A percentile compares a stretch with the other conserved stretches of the same genome.
Conservation (phyloP, 208 protist species). For the Tritrichomonas foetus region DNA sequence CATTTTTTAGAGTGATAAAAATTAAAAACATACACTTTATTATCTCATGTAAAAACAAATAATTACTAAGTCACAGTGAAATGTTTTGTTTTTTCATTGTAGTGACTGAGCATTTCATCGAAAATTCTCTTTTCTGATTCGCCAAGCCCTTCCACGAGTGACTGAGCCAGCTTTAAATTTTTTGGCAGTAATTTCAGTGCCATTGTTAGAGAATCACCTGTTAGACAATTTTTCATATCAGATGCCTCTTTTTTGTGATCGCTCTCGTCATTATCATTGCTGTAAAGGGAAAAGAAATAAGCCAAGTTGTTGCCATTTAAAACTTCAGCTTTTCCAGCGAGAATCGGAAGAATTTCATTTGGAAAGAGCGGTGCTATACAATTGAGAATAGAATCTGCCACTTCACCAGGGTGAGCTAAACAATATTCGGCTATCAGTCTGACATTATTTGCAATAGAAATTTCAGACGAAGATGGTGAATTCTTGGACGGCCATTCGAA, state of each 20-base stretch:
- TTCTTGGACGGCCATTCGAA: neutral
- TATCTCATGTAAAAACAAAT: no score
- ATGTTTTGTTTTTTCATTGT: neutral
- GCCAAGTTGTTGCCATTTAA: neutral
- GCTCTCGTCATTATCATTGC: neutral
- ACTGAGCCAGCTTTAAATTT: neutral
- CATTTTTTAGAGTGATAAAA: no score
- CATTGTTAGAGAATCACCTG: no score
- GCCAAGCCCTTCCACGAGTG: neutral
- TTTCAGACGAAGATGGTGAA: neutral
- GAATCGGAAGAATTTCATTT: neutral
- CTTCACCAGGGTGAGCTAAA: neutral
- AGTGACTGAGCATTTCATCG: neutral
- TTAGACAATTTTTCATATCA: no score
- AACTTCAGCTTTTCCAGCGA: no score
- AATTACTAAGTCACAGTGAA: no score
- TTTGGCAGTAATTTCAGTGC: neutral
- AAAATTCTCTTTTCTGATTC: neutral
- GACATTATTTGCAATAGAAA: neutral
- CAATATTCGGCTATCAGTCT: neutral
- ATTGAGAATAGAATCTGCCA: neutral
- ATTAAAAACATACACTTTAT: no score
- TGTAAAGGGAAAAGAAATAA: neutral
- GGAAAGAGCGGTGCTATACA: neutral
- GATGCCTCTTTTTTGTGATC: no score